Conservation (phyloP, 768 basidiomycete species). For the Auricularia auricula-judae region DNA sequence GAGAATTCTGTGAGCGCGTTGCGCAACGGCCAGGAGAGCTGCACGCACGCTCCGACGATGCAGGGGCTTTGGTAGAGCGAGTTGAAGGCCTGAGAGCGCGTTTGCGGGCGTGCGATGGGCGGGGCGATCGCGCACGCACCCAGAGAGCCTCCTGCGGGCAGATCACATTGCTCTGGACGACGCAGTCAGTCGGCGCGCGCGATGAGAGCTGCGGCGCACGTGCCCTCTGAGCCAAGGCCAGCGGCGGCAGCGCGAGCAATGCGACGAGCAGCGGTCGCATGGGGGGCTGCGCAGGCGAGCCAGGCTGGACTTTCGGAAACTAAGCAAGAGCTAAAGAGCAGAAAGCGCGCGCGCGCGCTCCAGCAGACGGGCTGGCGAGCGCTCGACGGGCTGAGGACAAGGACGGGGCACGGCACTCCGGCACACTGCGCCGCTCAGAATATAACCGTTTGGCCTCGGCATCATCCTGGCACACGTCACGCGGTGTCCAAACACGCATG, state of each 20-base stretch:
- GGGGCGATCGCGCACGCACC: not conserved
- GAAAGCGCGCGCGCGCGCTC: not conserved
- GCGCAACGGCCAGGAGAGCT: not conserved
- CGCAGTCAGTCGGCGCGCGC: not conserved
- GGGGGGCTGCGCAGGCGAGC: not conserved
- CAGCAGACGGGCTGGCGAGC: not conserved
- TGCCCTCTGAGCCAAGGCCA: not conserved
- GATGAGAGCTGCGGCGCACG: not conserved
- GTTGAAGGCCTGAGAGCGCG: not conserved
- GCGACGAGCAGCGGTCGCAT: not conserved
- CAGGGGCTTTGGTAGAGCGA: not conserved
- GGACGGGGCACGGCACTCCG: not conserved
- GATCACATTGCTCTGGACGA: not conserved
- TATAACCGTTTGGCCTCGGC: not conserved
- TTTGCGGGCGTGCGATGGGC: not conserved
- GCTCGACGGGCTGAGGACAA: not conserved
- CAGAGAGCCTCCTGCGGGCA: not conserved
- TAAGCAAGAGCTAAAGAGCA: not conserved
- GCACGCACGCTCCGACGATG: not conserved
- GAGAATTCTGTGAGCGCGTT: not conserved
- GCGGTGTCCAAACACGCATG: not conserved
- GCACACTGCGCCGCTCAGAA: not conserved
- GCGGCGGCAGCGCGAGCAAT: not conserved
- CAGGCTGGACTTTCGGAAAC: not conserved
- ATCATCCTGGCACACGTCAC: not conserved